These are phyloP conservation scores for Phialophora verrucosa DNA, from an alignment of 2,329 filamentous ascomycete genomes.

Conservation along the genomic window DNA sequence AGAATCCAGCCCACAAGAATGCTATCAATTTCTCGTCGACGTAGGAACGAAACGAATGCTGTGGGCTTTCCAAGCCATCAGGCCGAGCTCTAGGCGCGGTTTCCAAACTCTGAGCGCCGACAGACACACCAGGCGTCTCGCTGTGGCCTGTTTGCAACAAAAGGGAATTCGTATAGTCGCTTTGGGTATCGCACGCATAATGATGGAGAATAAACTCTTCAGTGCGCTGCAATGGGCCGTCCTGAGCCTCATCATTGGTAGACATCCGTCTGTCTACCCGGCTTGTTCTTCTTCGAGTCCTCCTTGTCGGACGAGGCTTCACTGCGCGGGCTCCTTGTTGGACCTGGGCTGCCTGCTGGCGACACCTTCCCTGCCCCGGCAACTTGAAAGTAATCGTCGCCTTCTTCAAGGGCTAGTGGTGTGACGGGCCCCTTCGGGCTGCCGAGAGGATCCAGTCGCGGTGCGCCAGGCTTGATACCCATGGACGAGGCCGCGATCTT, in stretches of 20 bases:
- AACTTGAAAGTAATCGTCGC: constrained; percentile 47
- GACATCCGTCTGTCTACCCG: constrained; percentile 31
- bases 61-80: neutral
- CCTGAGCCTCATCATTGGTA: constrained; percentile 24
- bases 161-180: constrained; percentile 27
- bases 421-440: constrained; percentile 55
- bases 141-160: neutral
- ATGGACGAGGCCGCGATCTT: constrained; percentile 41
- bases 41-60: neutral
- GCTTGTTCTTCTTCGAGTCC: constrained; percentile 29
- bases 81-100: neutral
- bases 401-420: constrained; percentile 49
- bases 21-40: neutral
- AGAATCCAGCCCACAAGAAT: neutral
- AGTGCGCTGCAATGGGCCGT: neutral
- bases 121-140: neutral
- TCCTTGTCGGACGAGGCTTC: constrained; percentile 31
- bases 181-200: constrained; percentile 8
- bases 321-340: constrained; percentile 30
- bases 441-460: constrained; percentile 52
- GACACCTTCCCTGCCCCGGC: constrained; percentile 35
- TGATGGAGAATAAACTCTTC: constrained; percentile 1
- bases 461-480: constrained; percentile 49
- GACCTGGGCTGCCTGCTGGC: constrained; percentile 43
- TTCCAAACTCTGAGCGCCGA: neutral